Conservation (phyloP, 2,329 filamentous ascomycete species). For the Phyllosticta paracitricarpa region DNA sequence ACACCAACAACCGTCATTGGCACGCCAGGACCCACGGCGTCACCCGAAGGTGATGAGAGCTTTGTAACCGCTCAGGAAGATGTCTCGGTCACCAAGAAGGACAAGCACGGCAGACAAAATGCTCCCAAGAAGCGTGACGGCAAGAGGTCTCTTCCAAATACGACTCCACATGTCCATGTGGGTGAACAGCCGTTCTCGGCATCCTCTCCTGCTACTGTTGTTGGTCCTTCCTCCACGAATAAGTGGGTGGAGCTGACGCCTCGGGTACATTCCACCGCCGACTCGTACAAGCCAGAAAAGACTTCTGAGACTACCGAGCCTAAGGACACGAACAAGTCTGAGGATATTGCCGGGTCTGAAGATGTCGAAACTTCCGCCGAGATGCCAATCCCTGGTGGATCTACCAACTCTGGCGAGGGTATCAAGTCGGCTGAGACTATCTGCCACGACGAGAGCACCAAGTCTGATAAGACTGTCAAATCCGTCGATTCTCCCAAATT, state of each 20-base stretch:
- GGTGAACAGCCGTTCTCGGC: background rate
- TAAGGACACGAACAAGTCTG: background rate
- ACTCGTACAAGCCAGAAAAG: background rate
- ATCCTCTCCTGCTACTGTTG: background rate
- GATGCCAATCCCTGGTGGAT: background rate
- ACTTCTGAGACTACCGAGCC: background rate
- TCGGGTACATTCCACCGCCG: background rate
- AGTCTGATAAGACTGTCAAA: background rate
- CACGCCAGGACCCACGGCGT: background rate
- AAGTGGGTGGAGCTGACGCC: background rate
- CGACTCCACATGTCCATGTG: background rate
- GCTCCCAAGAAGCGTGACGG: background rate
- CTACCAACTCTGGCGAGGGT: background rate
- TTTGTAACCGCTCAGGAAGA: constrained; percentile 35
- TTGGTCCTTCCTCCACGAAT: background rate
- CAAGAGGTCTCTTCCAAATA: background rate
- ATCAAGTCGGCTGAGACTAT: background rate
- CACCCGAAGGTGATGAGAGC: constrained; percentile 5
- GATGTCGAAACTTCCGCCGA: background rate
- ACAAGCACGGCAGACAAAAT: background rate
- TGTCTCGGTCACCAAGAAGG: background rate
- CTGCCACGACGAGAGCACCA: background rate
- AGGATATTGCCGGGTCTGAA: background rate
- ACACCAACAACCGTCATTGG: background rate
- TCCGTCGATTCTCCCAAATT: background rate